Evolutionary conservation across 1,284 basidiomycete genomes (phyloP).

Genomic region (Amylostereum areolatum): DNA sequence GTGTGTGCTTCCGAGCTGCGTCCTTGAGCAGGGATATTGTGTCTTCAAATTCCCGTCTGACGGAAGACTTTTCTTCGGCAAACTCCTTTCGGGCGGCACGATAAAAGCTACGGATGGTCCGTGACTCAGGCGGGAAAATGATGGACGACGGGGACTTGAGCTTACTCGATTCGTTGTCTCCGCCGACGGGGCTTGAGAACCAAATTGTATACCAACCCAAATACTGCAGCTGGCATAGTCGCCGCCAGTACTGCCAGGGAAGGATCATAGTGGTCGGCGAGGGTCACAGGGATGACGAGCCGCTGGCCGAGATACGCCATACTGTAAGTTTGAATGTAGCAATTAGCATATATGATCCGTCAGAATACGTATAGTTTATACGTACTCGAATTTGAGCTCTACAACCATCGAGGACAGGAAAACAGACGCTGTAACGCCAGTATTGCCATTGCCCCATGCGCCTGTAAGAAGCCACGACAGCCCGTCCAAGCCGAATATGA

Average conservation of each 20-base stretch:
- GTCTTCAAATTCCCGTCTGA: constrained; percentile 51
- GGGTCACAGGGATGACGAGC: constrained; percentile 26
- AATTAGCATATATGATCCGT: too few relatives aligned
- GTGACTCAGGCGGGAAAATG: background rate
- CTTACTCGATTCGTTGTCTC: constrained; percentile 24
- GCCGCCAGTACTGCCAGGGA: constrained; percentile 24
- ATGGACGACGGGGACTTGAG: constrained; percentile 1
- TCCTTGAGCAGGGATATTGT: constrained; percentile 39
- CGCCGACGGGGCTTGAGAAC: constrained; percentile 26
- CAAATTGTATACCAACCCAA: constrained; percentile 27
- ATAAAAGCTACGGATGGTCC: constrained; percentile 34
- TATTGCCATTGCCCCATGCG: constrained; percentile 21
- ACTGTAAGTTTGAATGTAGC: too few relatives aligned
- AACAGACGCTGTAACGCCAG: constrained; percentile 24
- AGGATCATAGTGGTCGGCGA: constrained; percentile 25
- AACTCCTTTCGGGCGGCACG: constrained; percentile 43
- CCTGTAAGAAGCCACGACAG: constrained; percentile 21
- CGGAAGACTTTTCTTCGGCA: constrained; percentile 52
- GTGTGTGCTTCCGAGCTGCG: constrained; percentile 37
- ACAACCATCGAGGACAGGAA: constrained; percentile 24
- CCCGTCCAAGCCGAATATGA: constrained; percentile 20
- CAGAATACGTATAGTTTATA: too few relatives aligned
- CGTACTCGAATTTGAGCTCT: constrained; percentile 28
- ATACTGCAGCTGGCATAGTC: constrained; percentile 25
- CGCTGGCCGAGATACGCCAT: constrained; percentile 28